Base-by-base conservation (phyloP, 495 filamentous ascomycete species). In the Penicillium desertorum region DNA sequence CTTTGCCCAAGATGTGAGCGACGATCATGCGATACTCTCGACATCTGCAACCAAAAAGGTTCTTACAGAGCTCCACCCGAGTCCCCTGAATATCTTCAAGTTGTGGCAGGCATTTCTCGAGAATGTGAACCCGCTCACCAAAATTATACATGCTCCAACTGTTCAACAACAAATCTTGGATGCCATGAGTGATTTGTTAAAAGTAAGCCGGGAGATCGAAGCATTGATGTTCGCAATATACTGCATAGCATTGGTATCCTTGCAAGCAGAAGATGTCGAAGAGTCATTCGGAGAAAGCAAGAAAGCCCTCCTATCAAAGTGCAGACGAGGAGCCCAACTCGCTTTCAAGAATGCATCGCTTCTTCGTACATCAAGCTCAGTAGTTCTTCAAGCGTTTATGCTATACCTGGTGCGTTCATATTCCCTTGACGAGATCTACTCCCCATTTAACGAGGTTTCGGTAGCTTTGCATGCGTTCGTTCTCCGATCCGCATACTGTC, bases 71-170 rank as follows among this genome's bases (percentile, higher is more conserved):
- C 65, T 84, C n/a, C 88, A 93, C 71, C 88, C 88, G 1, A 67
- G 70, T 4, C 71, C 84, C 7, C 77, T 89, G 51, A 87, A 91
- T 54, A 86, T 91, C 20, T 85, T 91, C 61, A 75, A 79, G 48
- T 67, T 91, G 6, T 91, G 88, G 87, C 86, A 90, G 65, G 78
- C 78, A 2, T 89, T 81, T 61, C 77, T 87, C 14, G 80, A 85
- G 54, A 82, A 84, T 60, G 82, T 89, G 58, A 85, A 89, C 67
- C 87, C 87, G 0, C 63, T 91, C 43, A 81, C 79, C 42, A 91
- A 89, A 65, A 68, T 89, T n/a, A 76, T 89, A 53, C 88, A 91
- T 68, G 81, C 79, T 1, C 87, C 87, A 4, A 85, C 83, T 4
- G 57, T 86, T 42, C 72, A 74, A 48, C 70, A 72, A 30, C 56